Evolutionary conservation across 2,329 filamentous ascomycete species (phyloP), one percentile per base, ranked within the genome.

Genomic region (Epicoccum sorghinum): DNA sequence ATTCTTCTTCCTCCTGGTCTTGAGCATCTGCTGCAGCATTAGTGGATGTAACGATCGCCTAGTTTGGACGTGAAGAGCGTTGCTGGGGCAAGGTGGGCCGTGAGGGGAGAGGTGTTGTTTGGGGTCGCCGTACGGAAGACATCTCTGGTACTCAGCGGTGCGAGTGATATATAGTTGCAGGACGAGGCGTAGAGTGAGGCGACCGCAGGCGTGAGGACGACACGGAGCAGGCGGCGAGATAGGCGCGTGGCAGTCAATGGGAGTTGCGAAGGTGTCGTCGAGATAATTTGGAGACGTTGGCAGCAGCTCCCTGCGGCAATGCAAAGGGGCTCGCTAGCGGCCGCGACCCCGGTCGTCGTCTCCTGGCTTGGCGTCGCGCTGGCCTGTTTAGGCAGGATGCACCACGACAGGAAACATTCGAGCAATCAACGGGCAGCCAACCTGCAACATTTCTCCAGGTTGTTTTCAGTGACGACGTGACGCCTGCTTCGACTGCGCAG

Each of bases 1-100:
- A 86, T 99, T 98, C 90, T 99, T 99, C 93, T 99, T 99, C 81
- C 91, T 89, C 82, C 95, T 93, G 78, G 97, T 93, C 90, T 96
- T 68, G 80, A 96, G 71, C 57, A 70, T 71, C 72, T 75, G 54
- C 14, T 27, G 41, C 33, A 48, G 38, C 30, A 65, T 75, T 64
- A 75, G 72, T 60, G 57, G 58, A 60, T 8, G 58, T 51, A 44
- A 47, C 57, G 57, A 60, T 59, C 51, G 54, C 52, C 54, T 29
- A 55, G 58, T 49, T 57, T 42, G 41, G 57, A 25, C 43, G 57
- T 47, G 53, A 52, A 44, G 58, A 55, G 61, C 36, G 49, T 27
- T 37, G 56, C 51, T 42, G 60, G 58, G 57, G 57, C 51, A 59
- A 56, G 40, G 65, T 57, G 60, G 65, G 65, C 62, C 52, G 56